A percentile compares a stretch with the other conserved stretches of the same genome.
phyloP scores from a whole-genome alignment of 768 basidiomycete genomes.

The Leccinum arenicola region DNA sequence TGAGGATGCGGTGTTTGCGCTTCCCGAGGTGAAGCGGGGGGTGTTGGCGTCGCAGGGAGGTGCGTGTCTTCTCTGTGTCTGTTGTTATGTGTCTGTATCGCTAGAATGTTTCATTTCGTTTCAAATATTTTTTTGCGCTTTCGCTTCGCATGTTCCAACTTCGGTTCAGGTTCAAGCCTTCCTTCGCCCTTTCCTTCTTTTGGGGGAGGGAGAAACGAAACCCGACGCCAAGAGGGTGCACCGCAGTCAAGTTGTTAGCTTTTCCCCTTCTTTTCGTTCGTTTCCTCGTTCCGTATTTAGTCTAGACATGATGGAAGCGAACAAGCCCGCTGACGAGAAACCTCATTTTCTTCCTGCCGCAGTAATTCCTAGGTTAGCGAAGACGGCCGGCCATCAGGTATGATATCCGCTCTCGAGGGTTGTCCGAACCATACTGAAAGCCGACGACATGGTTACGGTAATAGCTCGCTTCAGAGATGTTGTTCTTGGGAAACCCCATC shows the following conservation, averaged over 20 bases:
- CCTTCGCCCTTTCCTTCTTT: neutral
- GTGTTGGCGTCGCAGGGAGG: conserved; percentile 74
- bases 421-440: conserved; percentile 14
- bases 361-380: conserved; percentile 69
- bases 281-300: neutral
- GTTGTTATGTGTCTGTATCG: neutral
- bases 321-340: conserved; percentile 12
- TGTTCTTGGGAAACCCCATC: conserved; percentile 69
- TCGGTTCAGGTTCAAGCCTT: neutral
- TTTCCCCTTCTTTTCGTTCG: neutral
- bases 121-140: neutral
- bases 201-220: neutral
- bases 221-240: neutral
- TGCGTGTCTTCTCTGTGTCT: conserved; percentile 29
- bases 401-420: conserved; percentile 4
- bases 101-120: neutral
- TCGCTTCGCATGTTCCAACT: neutral
- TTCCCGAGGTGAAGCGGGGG: conserved; percentile 78
- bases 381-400: conserved; percentile 75
- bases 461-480: conserved; percentile 75
- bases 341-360: conserved; percentile 3
- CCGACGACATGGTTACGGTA: neutral
- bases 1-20: conserved; percentile 63
- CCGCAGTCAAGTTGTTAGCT: neutral
- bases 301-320: conserved; percentile 1